Percentiles rank a stretch among this genome's conserved stretches.
These are phyloP conservation scores for Penicillium simplicissimum DNA, from an alignment of 495 filamentous ascomycete species.

Conservation along the genomic window DNA sequence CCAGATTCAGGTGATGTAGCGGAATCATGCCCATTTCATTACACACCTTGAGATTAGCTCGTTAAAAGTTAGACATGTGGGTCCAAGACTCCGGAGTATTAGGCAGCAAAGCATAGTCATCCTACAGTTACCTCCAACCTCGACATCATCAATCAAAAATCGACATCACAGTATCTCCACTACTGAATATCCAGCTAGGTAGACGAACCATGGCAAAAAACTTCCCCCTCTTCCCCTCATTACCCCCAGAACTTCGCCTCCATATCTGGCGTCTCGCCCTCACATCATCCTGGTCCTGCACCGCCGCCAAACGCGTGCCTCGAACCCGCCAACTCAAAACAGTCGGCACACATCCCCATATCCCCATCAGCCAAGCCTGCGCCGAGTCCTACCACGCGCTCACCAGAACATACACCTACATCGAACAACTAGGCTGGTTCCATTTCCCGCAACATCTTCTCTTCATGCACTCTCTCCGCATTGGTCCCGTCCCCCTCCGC, in stretches of 20 bases:
- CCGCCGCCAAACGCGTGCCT: not conserved
- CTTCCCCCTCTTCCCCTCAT: not conserved
- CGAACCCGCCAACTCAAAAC: not conserved
- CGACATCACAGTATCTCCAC: not conserved
- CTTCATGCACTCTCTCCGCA: not conserved
- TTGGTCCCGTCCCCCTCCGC: not conserved
- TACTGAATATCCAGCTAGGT: no score
- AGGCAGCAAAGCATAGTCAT: not conserved
- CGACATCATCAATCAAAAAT: no score
- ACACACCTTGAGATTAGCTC: no score
- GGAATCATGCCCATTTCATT: no score
- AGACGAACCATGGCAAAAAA: not conserved
- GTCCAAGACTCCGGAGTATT: not conserved
- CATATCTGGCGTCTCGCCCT: not conserved
- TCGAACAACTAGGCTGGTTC: not conserved
- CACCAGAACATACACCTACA: not conserved
- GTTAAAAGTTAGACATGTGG: not conserved
- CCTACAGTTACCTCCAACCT: not conserved
- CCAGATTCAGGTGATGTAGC: no score
- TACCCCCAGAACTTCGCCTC: not conserved
- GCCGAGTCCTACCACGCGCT: not conserved
- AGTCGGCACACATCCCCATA: not conserved
- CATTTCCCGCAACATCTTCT: not conserved
- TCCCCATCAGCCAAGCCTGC: not conserved
- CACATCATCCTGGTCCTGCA: not conserved